Evolutionary conservation across 2,329 filamentous ascomycete genomes (phyloP).

Genomic region (Mollisia scopiformis): DNA sequence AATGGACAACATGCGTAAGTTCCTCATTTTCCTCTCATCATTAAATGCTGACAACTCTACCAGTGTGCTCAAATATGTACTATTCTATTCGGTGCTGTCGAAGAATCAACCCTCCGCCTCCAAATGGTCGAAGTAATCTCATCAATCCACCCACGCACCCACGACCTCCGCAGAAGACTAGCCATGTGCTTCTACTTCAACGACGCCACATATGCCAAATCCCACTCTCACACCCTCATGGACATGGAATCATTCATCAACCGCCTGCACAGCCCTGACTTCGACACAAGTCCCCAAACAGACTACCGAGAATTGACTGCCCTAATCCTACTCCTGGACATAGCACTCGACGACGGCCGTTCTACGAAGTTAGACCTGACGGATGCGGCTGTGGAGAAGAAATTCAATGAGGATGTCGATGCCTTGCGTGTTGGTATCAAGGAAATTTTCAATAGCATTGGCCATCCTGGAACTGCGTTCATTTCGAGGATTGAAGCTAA

Average conservation of each 20-base stretch:
- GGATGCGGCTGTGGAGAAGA: slow-evolving; percentile 42
- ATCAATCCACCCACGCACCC: slow-evolving; percentile 48
- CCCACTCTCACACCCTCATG: slow-evolving; percentile 43
- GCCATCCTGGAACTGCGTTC: slow-evolving; percentile 73
- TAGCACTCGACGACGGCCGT: slow-evolving; percentile 70
- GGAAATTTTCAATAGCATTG: slow-evolving; percentile 62
- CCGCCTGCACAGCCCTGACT: slow-evolving; percentile 52
- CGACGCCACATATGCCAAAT: slow-evolving; percentile 45
- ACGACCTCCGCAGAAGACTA: slow-evolving; percentile 67
- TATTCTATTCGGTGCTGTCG: slow-evolving; percentile 51
- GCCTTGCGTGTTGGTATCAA: slow-evolving; percentile 63
- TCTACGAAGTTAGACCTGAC: slow-evolving; percentile 33
- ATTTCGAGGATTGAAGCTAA: slow-evolving; percentile 78
- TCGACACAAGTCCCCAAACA: slow-evolving; percentile 56
- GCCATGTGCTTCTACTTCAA: slow-evolving; percentile 66
- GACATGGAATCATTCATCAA: slow-evolving; percentile 46
- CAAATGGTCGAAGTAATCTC: slow-evolving; percentile 64
- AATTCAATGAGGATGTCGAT: slow-evolving; percentile 76
- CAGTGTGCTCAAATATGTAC: slow-evolving; percentile 54
- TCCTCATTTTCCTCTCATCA: neutral
- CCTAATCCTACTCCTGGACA: slow-evolving; percentile 69
- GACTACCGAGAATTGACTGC: slow-evolving; percentile 72
- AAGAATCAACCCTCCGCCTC: slow-evolving; percentile 54
- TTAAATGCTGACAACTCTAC: slow-evolving; percentile 10
- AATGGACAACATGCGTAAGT: slow-evolving; percentile 43